phyloP scores from a whole-genome alignment of 129 eudicot genomes.

The Rutidosis leptorrhynchoides region DNA sequence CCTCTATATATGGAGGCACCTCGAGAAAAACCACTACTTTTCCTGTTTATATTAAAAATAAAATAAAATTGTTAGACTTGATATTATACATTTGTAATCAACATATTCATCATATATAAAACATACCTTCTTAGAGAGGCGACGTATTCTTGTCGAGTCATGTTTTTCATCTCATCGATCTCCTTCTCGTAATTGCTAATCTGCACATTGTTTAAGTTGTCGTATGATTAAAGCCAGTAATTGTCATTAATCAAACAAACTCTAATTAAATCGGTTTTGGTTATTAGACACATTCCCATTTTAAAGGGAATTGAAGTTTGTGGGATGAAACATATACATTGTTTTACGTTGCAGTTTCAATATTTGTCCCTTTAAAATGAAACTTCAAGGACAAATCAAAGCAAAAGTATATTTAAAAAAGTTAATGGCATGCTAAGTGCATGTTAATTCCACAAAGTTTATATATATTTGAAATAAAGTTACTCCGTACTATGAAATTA shows the following conservation, averaged over 20 bases:
- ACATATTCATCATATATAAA: neutral
- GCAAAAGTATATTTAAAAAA: neutral
- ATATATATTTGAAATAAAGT: too few species aligned
- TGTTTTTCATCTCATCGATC: conserved; percentile 87
- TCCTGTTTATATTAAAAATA: conserved; percentile 35
- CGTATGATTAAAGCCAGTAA: neutral
- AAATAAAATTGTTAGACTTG: too few species aligned
- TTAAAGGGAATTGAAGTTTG: conserved; percentile 20
- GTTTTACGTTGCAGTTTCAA: conserved; percentile 20
- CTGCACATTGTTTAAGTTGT: conserved; percentile 28
- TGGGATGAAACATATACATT: conserved; percentile 18
- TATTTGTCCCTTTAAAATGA: conserved; percentile 4
- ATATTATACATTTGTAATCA: neutral
- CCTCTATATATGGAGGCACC: conserved; percentile 98
- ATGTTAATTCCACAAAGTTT: too few species aligned
- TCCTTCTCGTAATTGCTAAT: conserved; percentile 79
- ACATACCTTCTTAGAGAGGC: conserved; percentile 85
- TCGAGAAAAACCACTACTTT: conserved; percentile 93
- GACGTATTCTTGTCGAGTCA: conserved; percentile 91
- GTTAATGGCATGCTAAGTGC: too few species aligned
- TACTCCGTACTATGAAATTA: too few species aligned
- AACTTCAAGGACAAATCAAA: neutral
- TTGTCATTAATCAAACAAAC: neutral
- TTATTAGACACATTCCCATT: conserved; percentile 19
- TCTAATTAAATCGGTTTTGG: neutral